These are phyloP conservation scores for Saccharomyces mikatae DNA, from an alignment of 805 yeast species.

Conservation along the genomic window DNA sequence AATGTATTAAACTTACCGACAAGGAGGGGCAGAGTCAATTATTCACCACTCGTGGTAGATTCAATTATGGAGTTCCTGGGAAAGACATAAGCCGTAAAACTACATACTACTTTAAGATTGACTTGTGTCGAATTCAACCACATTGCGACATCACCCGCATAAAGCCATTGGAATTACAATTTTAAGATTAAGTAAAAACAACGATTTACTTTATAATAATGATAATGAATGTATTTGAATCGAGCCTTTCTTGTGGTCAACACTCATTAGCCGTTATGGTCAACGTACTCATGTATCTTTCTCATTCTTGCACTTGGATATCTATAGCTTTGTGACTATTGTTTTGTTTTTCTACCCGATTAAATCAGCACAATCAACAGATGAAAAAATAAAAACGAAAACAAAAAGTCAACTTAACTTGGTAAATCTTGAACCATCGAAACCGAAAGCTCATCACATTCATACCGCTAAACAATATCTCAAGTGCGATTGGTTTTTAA, in stretches of 20 bases:
- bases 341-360: background rate
- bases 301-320: background rate
- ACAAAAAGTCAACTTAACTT: background rate
- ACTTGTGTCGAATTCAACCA: background rate
- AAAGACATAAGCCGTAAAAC: background rate
- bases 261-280: background rate
- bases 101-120: background rate
- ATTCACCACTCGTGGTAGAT: conserved; percentile 45
- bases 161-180: background rate
- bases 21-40: conserved; percentile 45
- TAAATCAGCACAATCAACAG: background rate
- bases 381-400: background rate
- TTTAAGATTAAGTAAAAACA: background rate
- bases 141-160: background rate
- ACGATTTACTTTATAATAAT: background rate
- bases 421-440: background rate
- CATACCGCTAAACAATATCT: background rate
- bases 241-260: background rate
- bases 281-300: background rate
- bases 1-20: conserved; percentile 37
- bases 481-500: background rate
- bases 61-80: conserved; percentile 29
- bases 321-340: background rate
- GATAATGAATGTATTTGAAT: background rate
- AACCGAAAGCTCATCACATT: background rate